phyloP scores from a whole-genome alignment of 139 green algal species.

The Mesostigma viride region DNA sequence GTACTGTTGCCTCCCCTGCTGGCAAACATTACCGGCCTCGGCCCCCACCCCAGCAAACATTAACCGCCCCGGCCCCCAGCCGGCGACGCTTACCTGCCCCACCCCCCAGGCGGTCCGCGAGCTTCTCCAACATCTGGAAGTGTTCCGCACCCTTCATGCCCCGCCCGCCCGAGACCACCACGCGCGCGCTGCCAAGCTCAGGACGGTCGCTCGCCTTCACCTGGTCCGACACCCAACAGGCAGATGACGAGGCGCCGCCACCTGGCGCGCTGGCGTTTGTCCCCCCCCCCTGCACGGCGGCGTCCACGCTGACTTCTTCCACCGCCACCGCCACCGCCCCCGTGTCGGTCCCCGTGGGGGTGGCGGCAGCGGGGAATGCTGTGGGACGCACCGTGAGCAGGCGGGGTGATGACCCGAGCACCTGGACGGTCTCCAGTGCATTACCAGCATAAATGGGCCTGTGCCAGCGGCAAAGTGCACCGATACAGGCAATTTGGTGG shows the following conservation, averaged over 20 bases:
- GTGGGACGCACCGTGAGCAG: conserved; percentile 67
- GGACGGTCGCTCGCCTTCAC: conserved; percentile 45
- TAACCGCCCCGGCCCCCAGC: too few species aligned
- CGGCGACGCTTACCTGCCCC: too few species aligned
- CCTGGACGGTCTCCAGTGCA: conserved; percentile 61
- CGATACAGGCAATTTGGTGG: too few species aligned
- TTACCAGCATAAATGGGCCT: conserved; percentile 78
- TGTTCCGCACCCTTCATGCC: conserved; percentile 74
- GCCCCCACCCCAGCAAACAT: too few species aligned
- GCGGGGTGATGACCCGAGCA: conserved; percentile 12
- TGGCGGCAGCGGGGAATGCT: conserved; percentile 49
- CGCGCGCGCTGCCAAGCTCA: conserved; percentile 54
- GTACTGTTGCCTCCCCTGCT: too few species aligned
- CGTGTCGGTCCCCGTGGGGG: too few species aligned
- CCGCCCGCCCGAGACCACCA: conserved; percentile 51
- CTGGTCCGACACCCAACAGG: conserved; percentile 50
- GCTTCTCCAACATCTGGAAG: conserved; percentile 65
- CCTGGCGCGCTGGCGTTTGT: too few species aligned
- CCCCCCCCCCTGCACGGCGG: not conserved
- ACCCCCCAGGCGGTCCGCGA: conserved; percentile 70
- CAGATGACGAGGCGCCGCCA: too few species aligned
- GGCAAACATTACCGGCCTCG: too few species aligned
- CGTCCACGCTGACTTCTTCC: too few species aligned
- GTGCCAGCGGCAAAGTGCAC: too few species aligned
- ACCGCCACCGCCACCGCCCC: too few species aligned